Evolutionary conservation across 179 eudicot species (phyloP).

Genomic region (Silene noctiflora): DNA sequence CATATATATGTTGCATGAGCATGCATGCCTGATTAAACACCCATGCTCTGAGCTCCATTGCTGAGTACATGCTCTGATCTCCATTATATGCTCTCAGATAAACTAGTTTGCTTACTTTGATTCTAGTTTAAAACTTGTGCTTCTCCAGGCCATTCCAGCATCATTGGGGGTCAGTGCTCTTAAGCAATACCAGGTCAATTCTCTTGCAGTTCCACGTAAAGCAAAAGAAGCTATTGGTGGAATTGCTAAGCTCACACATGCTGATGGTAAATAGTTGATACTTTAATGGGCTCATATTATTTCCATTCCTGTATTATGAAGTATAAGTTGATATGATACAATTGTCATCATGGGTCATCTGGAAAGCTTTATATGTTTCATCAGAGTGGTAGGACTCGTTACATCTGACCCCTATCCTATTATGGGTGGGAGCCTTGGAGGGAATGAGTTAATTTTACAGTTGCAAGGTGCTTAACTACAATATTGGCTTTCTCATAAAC

Average conservation of each 20-base stretch:
- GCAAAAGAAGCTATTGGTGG: slow-evolving; percentile 99
- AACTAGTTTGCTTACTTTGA: background rate
- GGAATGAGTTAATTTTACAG: background rate
- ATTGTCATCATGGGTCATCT: background rate
- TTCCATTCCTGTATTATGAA: background rate
- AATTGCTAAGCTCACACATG: slow-evolving; percentile 88
- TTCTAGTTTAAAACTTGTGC: background rate
- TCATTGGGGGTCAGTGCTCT: slow-evolving; percentile 83
- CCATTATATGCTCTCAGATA: background rate
- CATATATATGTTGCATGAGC: background rate
- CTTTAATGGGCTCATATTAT: background rate
- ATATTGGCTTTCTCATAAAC: background rate
- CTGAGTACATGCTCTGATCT: background rate
- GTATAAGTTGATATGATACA: background rate
- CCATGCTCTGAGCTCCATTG: background rate
- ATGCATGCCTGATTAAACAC: background rate
- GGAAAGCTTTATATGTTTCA: background rate
- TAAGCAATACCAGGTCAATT: slow-evolving; percentile 84
- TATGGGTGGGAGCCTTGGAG: background rate
- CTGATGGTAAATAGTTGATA: slow-evolving; percentile 61
- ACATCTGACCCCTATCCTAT: background rate
- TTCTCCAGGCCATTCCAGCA: slow-evolving; percentile 78
- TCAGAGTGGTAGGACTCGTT: background rate
- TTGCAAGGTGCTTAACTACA: background rate
- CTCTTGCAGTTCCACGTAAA: slow-evolving; percentile 97